phyloP scores from a whole-genome alignment of 306 rosid species.

The Malus sieversii region DNA sequence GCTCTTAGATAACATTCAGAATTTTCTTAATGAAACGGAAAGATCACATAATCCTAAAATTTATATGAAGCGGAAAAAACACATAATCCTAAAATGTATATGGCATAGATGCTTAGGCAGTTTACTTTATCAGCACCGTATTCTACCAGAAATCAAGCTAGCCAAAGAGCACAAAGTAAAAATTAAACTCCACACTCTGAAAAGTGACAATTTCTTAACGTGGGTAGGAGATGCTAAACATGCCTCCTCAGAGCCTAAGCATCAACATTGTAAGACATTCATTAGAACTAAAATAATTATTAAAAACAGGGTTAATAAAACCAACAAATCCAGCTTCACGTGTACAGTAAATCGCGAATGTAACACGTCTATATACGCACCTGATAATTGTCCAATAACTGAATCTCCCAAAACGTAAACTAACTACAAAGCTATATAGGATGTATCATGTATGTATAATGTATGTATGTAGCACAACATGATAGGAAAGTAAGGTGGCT shows the following conservation, averaged over 20 bases:
- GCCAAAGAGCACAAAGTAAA: not conserved
- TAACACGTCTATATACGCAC: not conserved
- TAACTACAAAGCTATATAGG: not conserved
- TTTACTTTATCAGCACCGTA: not conserved
- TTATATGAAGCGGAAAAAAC: not conserved
- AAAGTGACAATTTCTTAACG: not conserved
- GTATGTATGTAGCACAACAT: not conserved
- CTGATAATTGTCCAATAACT: not conserved
- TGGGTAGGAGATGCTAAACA: not conserved
- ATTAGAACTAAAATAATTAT: not conserved
- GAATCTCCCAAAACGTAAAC: not conserved
- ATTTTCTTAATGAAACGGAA: not conserved
- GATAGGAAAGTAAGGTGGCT: not conserved
- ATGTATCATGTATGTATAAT: not conserved
- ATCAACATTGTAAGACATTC: not conserved
- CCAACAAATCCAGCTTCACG: not conserved
- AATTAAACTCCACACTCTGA: not conserved
- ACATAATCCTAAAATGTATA: not conserved
- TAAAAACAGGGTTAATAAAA: not conserved
- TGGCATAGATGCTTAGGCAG: not conserved
- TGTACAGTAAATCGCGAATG: not conserved
- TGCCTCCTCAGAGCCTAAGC: not conserved
- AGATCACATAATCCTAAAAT: not conserved
- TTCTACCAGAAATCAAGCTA: not conserved
- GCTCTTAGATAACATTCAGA: not conserved